These are phyloP conservation scores for Salicornia ramosissima DNA, from an alignment of 148 eudicot species.

Conservation along the genomic window DNA sequence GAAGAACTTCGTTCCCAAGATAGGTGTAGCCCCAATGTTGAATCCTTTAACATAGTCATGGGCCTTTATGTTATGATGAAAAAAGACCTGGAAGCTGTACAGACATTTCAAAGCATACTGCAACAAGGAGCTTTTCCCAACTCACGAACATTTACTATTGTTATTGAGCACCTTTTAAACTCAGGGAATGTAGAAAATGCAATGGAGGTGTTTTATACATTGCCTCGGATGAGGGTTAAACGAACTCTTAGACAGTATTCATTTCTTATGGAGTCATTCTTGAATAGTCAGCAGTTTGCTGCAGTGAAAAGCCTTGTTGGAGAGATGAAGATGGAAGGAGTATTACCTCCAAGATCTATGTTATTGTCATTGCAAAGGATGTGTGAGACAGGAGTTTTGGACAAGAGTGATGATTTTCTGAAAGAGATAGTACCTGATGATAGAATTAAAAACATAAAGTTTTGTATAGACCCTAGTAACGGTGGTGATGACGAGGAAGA, in stretches of 20 bases:
- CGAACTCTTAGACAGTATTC: constrained; percentile 63
- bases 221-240: constrained; percentile 74
- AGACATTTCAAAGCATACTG: constrained; percentile 46
- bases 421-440: constrained; percentile 64
- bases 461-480: constrained; percentile 23
- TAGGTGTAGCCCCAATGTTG: constrained; percentile 47
- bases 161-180: constrained; percentile 74
- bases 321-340: constrained; percentile 63
- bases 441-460: constrained; percentile 48
- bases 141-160: constrained; percentile 68
- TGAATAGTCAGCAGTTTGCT: constrained; percentile 36
- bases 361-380: constrained; percentile 43
- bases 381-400: constrained; percentile 55
- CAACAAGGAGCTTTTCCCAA: constrained; percentile 71
- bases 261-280: constrained; percentile 51
- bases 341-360: constrained; percentile 66
- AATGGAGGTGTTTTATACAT: constrained; percentile 44
- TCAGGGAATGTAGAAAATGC: constrained; percentile 46
- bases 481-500: constrained; percentile 38
- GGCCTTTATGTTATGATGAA: constrained; percentile 48
- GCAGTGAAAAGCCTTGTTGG: constrained; percentile 52
- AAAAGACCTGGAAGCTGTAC: constrained; percentile 58
- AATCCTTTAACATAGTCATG: constrained; percentile 76
- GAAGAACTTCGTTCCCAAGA: constrained; percentile 48
- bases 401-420: constrained; percentile 45